Evolutionary conservation across 768 basidiomycete genomes (phyloP).

Genomic region (Stropharia rugosoannulata): DNA sequence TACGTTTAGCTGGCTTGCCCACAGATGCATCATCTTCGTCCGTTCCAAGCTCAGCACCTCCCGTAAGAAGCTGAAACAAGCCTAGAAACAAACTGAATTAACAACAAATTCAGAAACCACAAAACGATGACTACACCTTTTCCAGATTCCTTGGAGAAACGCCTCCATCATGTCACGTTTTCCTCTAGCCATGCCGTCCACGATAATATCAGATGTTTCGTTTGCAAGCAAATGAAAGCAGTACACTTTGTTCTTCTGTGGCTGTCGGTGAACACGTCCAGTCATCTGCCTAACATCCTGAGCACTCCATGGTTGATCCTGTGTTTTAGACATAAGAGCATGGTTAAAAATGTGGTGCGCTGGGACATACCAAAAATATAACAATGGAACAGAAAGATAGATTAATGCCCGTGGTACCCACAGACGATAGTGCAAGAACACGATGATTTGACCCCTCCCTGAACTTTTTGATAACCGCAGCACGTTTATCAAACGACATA

Average conservation of each 20-base stretch:
- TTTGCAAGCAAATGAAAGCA: conserved; percentile 21
- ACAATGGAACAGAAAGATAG: conserved; percentile 7
- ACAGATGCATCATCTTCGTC: too few relatives aligned
- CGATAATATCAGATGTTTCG: conserved; percentile 22
- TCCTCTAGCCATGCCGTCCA: conserved; percentile 17
- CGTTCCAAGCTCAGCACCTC: too few relatives aligned
- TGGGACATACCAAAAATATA: conserved; percentile 12
- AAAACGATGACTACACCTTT: too few relatives aligned
- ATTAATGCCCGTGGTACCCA: conserved; percentile 8
- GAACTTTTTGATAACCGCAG: conserved; percentile 2
- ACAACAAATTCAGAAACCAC: too few relatives aligned
- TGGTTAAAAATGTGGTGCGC: background rate
- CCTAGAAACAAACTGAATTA: too few relatives aligned
- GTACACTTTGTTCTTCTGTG: conserved; percentile 20
- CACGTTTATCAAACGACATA: conserved; percentile 1
- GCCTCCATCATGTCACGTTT: conserved; percentile 26
- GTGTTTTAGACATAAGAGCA: background rate
- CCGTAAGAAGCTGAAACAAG: too few relatives aligned
- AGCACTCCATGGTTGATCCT: conserved; percentile 30
- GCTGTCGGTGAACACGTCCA: conserved; percentile 25
- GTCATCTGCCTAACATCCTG: conserved; percentile 25
- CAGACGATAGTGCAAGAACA: conserved; percentile 3
- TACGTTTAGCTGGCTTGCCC: too few relatives aligned
- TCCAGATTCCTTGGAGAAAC: conserved; percentile 14
- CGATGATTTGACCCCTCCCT: background rate